A percentile compares a stretch with the other conserved stretches of the same genome.
Evolutionary conservation across 805 yeast species (phyloP).

Genomic region (Sugiyamaella lignohabitans): DNA sequence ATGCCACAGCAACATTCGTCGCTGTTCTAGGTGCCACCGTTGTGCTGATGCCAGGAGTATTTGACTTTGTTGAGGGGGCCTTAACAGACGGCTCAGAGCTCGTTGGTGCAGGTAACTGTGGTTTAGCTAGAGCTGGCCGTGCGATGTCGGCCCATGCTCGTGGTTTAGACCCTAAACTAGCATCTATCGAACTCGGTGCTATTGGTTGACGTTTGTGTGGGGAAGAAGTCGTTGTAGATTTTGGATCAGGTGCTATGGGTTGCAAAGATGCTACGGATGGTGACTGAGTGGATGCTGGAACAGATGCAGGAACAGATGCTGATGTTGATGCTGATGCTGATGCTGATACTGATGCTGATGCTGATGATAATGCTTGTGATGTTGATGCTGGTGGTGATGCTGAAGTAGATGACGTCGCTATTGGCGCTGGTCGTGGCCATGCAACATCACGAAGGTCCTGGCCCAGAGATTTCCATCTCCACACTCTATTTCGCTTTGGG

Average conservation of each 20-base stretch:
- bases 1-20: too few relatives aligned
- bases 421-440: neutral
- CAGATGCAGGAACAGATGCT: neutral
- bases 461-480: neutral
- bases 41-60: too few relatives aligned
- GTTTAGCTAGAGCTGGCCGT: neutral
- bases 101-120: too few relatives aligned
- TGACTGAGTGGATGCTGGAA: neutral
- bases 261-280: neutral
- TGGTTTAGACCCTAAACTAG: neutral
- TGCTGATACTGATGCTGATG: neutral
- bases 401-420: neutral
- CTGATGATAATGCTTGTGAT: neutral
- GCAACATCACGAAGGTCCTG: neutral
- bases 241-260: neutral
- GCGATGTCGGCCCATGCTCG: constrained; percentile 9
- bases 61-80: too few relatives aligned
- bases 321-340: neutral
- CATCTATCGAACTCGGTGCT: neutral
- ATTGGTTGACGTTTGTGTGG: neutral
- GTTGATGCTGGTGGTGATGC: neutral
- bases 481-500: constrained; percentile 8
- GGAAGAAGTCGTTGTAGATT: neutral
- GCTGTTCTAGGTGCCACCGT: too few relatives aligned
- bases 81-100: too few relatives aligned